These are phyloP conservation scores for Polyporus arcularius DNA, from an alignment of 768 basidiomycete species.

Conservation along the genomic window DNA sequence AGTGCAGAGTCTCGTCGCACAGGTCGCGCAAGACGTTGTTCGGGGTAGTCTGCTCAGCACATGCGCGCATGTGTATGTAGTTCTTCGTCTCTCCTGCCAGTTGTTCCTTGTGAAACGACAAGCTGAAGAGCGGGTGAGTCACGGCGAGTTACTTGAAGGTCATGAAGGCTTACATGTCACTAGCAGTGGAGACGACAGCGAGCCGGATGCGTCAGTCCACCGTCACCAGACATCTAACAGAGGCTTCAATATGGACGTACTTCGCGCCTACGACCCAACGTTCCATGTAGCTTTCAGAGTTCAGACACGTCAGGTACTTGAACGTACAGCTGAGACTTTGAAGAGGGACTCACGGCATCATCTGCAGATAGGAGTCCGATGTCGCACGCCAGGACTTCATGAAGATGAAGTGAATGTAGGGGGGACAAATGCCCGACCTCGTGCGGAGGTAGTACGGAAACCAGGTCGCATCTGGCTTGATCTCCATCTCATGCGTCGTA, in stretches of 20 bases:
- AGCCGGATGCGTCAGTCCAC: too few species aligned
- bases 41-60: constrained; percentile 3
- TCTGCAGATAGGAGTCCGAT: constrained; percentile 35
- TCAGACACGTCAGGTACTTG: too few species aligned
- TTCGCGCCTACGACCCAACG: constrained; percentile 11
- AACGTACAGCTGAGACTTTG: too few species aligned
- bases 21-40: constrained; percentile 3
- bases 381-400: constrained; percentile 30
- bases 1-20: constrained; percentile 11
- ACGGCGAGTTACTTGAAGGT: not conserved
- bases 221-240: too few species aligned
- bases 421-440: constrained; percentile 37
- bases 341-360: constrained; percentile 33
- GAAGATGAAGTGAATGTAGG: constrained; percentile 37
- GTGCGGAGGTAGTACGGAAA: constrained; percentile 31
- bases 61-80: constrained; percentile 19
- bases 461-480: constrained; percentile 25
- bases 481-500: constrained; percentile 31
- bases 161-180: constrained; percentile 10
- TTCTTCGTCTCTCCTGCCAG: constrained; percentile 20
- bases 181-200: not conserved
- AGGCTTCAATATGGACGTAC: not conserved
- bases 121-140: not conserved
- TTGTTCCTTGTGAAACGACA: constrained; percentile 26
- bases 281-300: constrained; percentile 6